These are phyloP conservation scores for Trichophyton schoenleinii DNA, from an alignment of 2,329 filamentous ascomycete genomes.

Conservation along the genomic window DNA sequence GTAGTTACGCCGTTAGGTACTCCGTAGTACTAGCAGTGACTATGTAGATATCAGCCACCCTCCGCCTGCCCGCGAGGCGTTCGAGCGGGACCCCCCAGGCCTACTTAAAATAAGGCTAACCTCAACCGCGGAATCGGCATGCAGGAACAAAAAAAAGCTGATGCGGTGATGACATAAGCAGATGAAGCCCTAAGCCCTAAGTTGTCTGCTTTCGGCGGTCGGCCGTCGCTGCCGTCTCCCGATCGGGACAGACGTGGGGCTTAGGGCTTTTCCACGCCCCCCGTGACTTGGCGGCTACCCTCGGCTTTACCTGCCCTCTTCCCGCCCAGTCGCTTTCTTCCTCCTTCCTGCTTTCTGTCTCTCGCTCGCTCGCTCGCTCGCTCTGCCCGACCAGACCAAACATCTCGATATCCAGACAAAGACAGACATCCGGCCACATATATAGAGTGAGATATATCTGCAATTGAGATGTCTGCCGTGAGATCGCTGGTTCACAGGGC, in stretches of 20 bases:
- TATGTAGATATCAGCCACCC: too few species aligned
- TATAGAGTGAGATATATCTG: background rate
- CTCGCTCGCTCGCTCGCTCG: too few species aligned
- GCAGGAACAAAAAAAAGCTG: background rate
- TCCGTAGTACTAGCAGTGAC: too few species aligned
- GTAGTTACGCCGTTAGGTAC: too few species aligned
- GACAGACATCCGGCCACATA: background rate
- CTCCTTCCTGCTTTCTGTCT: background rate
- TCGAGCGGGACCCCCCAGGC: too few species aligned
- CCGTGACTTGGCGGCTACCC: background rate
- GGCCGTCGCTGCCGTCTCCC: background rate
- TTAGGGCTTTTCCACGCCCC: background rate
- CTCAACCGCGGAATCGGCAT: background rate
- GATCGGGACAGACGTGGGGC: background rate
- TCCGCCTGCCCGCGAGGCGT: too few species aligned
- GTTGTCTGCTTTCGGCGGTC: background rate
- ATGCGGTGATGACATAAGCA: background rate
- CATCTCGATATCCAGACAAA: background rate
- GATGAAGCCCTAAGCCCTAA: background rate
- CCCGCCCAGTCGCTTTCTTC: background rate
- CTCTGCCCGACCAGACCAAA: background rate
- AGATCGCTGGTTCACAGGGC: slow-evolving; percentile 20
- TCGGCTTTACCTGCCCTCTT: background rate
- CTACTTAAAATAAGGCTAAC: background rate
- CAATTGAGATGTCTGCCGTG: slow-evolving; percentile 7